Base-by-base conservation (phyloP, 257 asterid genomes). In the Nyctanthes arbortristis region DNA sequence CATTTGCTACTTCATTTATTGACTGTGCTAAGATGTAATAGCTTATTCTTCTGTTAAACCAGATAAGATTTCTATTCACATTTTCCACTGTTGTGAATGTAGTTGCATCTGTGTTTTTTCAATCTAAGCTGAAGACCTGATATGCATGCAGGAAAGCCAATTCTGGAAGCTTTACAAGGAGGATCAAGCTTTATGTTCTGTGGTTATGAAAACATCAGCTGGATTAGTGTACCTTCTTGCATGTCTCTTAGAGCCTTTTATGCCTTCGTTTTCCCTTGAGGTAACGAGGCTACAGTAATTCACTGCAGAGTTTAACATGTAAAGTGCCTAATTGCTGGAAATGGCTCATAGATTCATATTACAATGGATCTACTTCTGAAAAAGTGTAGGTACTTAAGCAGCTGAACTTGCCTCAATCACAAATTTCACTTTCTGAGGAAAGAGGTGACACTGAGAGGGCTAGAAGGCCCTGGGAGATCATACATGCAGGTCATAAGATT, bases 151-250 rank as follows among this genome's bases (percentile, higher is more conserved):
- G 97, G 97, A 84, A 70, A 87, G 88, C 78, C 93, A 87, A 81
- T 91, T 91, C 73, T 93, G 99, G 99, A 93, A 85, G 84, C 97
- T 93, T 81, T 93, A 89, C 92, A 93, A 87, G 77, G 96, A 93
- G 84, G 96, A 91, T 68, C 82, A 25, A 25, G 39, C 83, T 64
- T 69, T 88, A 25, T 91, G 99, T 80, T 77, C 90, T 16, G 73
- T 91, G 68, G 99, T 91, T 55, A 89, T 91, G 96, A 89, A 79
- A 84, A 89, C 99, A 73, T 76, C 99, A 47, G 79, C 83, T 13
- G 99, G 99, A 71, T 69, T 93, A 63, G 99, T 93, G n/a, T 85
- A 89, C 80, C 92, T 93, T 70, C 95, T 93, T 58, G 97, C 96
- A 55, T 86, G 93, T 71, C 91, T 93, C 73, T 77, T 93, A 70